A percentile compares a stretch with the other conserved stretches of the same genome.
These are phyloP conservation scores for Blastomyces gilchristii DNA, from an alignment of 2,329 filamentous ascomycete genomes.

Conservation along the genomic window DNA sequence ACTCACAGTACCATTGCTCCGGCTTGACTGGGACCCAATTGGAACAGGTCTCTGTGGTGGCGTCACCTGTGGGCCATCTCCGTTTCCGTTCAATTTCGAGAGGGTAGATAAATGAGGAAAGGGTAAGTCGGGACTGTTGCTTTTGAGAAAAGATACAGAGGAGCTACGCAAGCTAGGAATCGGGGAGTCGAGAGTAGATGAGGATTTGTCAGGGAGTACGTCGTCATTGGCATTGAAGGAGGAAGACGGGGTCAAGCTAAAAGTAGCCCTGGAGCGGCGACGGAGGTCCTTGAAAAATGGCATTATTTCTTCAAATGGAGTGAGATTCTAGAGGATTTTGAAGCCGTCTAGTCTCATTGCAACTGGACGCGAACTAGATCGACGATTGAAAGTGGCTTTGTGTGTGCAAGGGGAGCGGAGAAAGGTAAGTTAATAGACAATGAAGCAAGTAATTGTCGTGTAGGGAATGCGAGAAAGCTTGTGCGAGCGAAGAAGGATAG, in stretches of 20 bases:
- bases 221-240: constrained; percentile 46
- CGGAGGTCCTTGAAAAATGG: constrained; percentile 67
- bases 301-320: constrained; percentile 27
- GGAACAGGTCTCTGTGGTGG: constrained; percentile 40
- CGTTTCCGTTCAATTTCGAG: constrained; percentile 43
- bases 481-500: background rate
- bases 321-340: background rate
- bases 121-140: constrained; percentile 50
- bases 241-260: constrained; percentile 38
- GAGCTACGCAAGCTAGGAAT: constrained; percentile 58
- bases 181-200: constrained; percentile 51
- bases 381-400: background rate
- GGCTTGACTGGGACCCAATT: constrained; percentile 29
- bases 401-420: too few relatives aligned
- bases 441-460: background rate
- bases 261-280: constrained; percentile 64
- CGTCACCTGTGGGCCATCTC: constrained; percentile 30
- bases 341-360: background rate
- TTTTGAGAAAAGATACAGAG: constrained; percentile 46
- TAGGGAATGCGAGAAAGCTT: background rate
- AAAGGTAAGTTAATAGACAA: background rate
- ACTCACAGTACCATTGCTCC: constrained; percentile 36
- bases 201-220: constrained; percentile 35
- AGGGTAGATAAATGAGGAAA: constrained; percentile 48
- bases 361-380: background rate